phyloP scores from a whole-genome alignment of 1,139 yeast species.

The Sugiyamaella xylanicola region DNA sequence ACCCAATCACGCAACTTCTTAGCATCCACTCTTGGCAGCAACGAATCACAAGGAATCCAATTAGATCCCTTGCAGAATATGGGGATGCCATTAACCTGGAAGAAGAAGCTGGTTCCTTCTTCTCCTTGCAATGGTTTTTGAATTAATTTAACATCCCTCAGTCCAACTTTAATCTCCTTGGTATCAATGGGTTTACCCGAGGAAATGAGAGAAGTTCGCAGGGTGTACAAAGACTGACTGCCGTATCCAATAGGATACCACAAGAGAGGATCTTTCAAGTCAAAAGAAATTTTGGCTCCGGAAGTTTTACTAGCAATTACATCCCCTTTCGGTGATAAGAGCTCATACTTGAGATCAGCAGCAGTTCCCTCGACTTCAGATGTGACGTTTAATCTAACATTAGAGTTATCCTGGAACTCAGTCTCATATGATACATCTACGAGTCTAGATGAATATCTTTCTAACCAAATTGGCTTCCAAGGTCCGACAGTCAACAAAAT shows the following conservation, averaged over 20 bases:
- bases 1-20: conserved; percentile 46
- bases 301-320: not conserved
- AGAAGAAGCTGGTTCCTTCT: conserved; percentile 48
- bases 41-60: conserved; percentile 54
- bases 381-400: not conserved
- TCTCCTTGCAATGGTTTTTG: conserved; percentile 42
- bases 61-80: conserved; percentile 48
- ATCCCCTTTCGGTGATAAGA: conserved; percentile 4
- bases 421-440: conserved; percentile 34
- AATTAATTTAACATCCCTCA: conserved; percentile 47
- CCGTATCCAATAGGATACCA: conserved; percentile 52
- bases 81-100: conserved; percentile 47
- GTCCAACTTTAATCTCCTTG: conserved; percentile 36
- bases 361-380: conserved; percentile 1
- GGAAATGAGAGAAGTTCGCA: conserved; percentile 1
- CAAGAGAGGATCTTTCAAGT: conserved; percentile 38
- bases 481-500: conserved; percentile 52
- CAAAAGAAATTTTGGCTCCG: conserved; percentile 13
- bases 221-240: conserved; percentile 41
- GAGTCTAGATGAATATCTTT: conserved; percentile 35
- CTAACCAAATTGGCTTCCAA: conserved; percentile 46
- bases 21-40: conserved; percentile 40
- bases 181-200: conserved; percentile 9
- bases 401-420: not conserved
- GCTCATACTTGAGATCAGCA: not conserved